phyloP scores from a whole-genome alignment of 257 asterid species.

The Fraxinus cuspidata region DNA sequence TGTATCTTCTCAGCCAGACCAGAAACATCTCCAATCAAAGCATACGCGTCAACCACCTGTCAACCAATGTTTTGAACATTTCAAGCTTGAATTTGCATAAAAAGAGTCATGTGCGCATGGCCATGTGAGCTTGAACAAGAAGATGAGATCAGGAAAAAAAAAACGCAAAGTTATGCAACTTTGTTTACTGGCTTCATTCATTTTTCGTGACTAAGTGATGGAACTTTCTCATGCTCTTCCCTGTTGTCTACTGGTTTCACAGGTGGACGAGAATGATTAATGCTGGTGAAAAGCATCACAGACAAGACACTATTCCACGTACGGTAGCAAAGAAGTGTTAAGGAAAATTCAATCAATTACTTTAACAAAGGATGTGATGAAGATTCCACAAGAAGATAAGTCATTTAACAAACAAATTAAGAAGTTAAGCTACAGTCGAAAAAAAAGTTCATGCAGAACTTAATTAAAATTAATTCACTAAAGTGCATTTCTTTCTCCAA shows the following conservation, averaged over 20 bases:
- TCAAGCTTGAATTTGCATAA: slow-evolving; percentile 21
- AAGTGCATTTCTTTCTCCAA: not conserved
- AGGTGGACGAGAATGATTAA: not conserved
- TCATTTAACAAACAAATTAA: not conserved
- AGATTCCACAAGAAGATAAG: not conserved
- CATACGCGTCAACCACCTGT: slow-evolving; percentile 98
- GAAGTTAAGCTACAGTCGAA: not conserved
- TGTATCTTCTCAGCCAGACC: slow-evolving; percentile 97
- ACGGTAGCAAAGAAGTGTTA: too few species aligned
- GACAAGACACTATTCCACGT: not conserved
- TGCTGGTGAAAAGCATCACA: not conserved
- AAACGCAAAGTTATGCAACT: not conserved
- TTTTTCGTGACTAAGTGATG: slow-evolving; percentile 5
- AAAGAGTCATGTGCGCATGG: slow-evolving; percentile 12
- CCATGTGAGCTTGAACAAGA: slow-evolving; percentile 14
- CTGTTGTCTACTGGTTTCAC: not conserved
- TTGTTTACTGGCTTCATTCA: slow-evolving; percentile 11
- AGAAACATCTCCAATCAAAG: slow-evolving; percentile 92
- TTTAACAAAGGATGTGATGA: not conserved
- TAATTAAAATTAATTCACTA: not conserved
- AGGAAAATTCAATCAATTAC: not conserved
- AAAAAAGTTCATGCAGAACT: not conserved
- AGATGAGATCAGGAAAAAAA: slow-evolving; percentile 11
- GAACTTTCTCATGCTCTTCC: slow-evolving; percentile 15
- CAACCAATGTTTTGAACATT: slow-evolving; percentile 20